Base-by-base conservation (phyloP, 257 asterid species). In the Schizonepeta tenuifolia region DNA sequence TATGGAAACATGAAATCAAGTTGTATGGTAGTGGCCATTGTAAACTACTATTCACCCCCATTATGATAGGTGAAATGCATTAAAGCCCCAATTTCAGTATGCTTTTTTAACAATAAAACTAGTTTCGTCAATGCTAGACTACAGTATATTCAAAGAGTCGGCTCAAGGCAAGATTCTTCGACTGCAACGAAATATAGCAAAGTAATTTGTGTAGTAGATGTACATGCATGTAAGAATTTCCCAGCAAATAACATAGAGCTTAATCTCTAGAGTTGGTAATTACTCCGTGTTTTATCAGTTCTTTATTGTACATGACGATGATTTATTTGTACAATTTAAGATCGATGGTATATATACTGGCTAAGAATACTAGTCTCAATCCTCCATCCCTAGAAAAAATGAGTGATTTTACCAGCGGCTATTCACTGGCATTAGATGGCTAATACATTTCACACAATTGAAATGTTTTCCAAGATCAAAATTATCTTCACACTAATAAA, bases 1-100 rank as follows among this genome's bases (percentile, higher is more conserved):
- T 74, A 61, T 60, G 24, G 46, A 46, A 58, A 54, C 63, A 53
- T 33, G 13, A 12, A 26, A 55, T 11, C 3, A 41, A 70, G 72
- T 67, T 70, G 72, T 74, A 38, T 64, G 79, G 64, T 51, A 56
- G 41, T 28, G 56, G 41, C 68, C 56, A 22, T 65, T 26, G 57
- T 64, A 65, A 71, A 46, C 58, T 68, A 46, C 58, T 68, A 41
- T 53, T 57, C 51, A 60, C 70, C 71, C 69, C 38, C 41, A 12
- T 13, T 53, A 9, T 58, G 43, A 31, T 69, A 44, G 66, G 40
- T 41, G 28, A 50, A 49, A 58, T 75, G 77, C 69, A 50, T 53
- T 66, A 20, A 14, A 31, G 26, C 35, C 35, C 1, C 15, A 38
- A 1, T 44, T 36, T 55, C 41, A 62, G 68, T 38, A 64, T 64